Evolutionary conservation across 2,329 filamentous ascomycete genomes (phyloP).

Genomic region (Coniochaeta prunicola): DNA sequence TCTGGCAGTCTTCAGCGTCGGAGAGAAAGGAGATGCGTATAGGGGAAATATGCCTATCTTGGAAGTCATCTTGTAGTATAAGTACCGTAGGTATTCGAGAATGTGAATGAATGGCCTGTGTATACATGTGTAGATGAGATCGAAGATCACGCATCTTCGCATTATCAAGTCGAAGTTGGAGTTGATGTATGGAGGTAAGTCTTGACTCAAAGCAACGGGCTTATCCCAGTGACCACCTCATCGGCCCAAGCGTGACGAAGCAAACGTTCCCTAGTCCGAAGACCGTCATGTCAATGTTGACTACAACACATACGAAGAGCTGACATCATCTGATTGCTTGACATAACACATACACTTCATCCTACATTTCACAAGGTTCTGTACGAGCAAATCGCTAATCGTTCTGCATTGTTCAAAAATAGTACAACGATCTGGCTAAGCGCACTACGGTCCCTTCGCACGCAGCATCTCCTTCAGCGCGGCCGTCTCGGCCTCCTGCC

Average conservation of each 20-base stretch:
- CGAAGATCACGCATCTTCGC: background rate
- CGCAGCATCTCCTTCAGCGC: conserved; percentile 39
- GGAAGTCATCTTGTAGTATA: no score
- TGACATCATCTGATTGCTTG: conserved; percentile 2
- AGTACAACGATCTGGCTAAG: background rate
- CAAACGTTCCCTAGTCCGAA: conserved; percentile 1
- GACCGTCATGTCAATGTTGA: background rate
- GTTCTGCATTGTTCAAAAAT: background rate
- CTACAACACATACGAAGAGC: conserved; percentile 1
- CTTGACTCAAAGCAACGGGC: background rate
- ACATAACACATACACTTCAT: background rate
- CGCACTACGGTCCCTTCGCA: background rate
- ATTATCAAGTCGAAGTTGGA: background rate
- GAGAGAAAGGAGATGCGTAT: background rate
- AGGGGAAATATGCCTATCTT: no score
- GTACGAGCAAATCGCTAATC: no score
- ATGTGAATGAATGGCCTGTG: background rate
- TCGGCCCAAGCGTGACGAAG: background rate
- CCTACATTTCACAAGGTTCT: background rate
- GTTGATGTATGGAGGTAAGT: background rate
- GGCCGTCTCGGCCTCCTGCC: conserved; percentile 51
- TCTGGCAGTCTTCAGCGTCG: background rate
- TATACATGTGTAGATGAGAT: no score
- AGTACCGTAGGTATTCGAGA: no score
- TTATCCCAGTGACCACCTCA: background rate